phyloP scores from a whole-genome alignment of 768 basidiomycete genomes.

The Myochromella boudieri region DNA sequence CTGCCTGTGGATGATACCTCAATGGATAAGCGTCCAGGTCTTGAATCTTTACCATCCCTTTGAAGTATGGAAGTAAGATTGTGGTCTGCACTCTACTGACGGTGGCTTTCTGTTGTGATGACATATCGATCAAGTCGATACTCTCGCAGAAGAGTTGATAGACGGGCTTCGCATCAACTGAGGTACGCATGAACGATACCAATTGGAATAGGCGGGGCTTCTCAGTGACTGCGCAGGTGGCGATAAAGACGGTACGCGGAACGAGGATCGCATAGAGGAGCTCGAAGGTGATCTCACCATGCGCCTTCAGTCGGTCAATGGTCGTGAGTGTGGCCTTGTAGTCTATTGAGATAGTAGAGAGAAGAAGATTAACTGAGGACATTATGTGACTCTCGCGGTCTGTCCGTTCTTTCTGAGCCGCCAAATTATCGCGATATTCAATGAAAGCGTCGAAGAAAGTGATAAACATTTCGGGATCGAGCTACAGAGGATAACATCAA shows the following conservation, averaged over 20 bases:
- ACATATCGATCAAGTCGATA: slow-evolving; percentile 48
- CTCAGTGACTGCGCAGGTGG: slow-evolving; percentile 52
- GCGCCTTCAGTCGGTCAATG: slow-evolving; percentile 46
- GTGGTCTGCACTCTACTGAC: slow-evolving; percentile 40
- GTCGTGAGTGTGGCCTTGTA: slow-evolving; percentile 47
- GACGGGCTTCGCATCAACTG: slow-evolving; percentile 32
- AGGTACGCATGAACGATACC: slow-evolving; percentile 34
- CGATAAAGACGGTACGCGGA: slow-evolving; percentile 50
- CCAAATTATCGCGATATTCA: slow-evolving; percentile 40
- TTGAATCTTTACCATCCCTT: slow-evolving; percentile 51
- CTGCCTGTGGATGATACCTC: slow-evolving; percentile 46
- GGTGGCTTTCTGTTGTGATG: slow-evolving; percentile 31
- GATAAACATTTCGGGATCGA: slow-evolving; percentile 58
- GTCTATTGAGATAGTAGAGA: slow-evolving; percentile 48
- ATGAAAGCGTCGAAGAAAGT: slow-evolving; percentile 49
- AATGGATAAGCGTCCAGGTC: slow-evolving; percentile 53
- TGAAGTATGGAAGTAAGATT: slow-evolving; percentile 42
- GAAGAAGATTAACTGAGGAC: slow-evolving; percentile 49
- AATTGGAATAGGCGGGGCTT: slow-evolving; percentile 52
- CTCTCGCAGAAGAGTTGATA: slow-evolving; percentile 51
- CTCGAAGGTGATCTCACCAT: slow-evolving; percentile 58
- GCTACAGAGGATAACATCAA: slow-evolving; percentile 26
- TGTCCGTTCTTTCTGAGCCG: slow-evolving; percentile 33
- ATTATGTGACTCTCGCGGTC: slow-evolving; percentile 42
- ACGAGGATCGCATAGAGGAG: slow-evolving; percentile 56